Percentiles rank a stretch among this genome's conserved stretches.
Evolutionary conservation across 495 filamentous ascomycete genomes (phyloP).

Genomic region (Hyaloscypha bicolor): DNA sequence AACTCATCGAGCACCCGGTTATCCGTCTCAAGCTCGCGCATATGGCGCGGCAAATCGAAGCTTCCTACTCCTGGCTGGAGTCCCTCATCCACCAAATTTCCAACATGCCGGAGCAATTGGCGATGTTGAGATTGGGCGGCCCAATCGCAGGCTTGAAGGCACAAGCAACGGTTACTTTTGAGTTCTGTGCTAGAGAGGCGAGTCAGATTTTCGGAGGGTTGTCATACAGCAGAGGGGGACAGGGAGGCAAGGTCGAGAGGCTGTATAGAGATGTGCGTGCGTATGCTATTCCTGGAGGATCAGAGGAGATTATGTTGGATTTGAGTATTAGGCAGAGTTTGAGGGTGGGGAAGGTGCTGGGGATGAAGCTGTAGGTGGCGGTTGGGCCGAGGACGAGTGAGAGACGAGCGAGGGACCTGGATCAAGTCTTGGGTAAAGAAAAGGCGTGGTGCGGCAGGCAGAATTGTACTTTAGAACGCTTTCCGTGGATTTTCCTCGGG

Average conservation of each 20-base stretch:
- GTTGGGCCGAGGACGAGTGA: no score
- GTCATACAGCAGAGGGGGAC: slow-evolving; percentile 89
- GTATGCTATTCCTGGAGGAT: slow-evolving; percentile 95
- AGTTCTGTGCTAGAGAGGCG: slow-evolving; percentile 96
- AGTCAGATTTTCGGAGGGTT: slow-evolving; percentile 95
- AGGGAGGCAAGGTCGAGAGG: slow-evolving; percentile 94
- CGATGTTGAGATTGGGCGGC: slow-evolving; percentile 93
- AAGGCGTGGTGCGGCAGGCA: not conserved
- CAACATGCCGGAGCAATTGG: slow-evolving; percentile 91
- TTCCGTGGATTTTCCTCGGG: not conserved
- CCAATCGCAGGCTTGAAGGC: slow-evolving; percentile 95
- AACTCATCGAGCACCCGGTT: slow-evolving; percentile 93
- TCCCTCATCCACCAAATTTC: slow-evolving; percentile 91
- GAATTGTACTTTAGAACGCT: not conserved
- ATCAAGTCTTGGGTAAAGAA: not conserved
- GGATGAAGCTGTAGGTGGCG: slow-evolving; percentile 83
- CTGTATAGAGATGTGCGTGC: slow-evolving; percentile 96
- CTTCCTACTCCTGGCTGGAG: slow-evolving; percentile 96
- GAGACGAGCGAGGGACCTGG: no score
- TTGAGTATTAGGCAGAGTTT: slow-evolving; percentile 91
- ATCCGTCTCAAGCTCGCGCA: slow-evolving; percentile 96
- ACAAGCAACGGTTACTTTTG: slow-evolving; percentile 88
- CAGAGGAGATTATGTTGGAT: slow-evolving; percentile 99
- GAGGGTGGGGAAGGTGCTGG: slow-evolving; percentile 85
- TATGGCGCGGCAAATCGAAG: slow-evolving; percentile 98